Evolutionary conservation across 352 stramenopile genomes (phyloP).

Genomic region (Phytopythium aichiense): DNA sequence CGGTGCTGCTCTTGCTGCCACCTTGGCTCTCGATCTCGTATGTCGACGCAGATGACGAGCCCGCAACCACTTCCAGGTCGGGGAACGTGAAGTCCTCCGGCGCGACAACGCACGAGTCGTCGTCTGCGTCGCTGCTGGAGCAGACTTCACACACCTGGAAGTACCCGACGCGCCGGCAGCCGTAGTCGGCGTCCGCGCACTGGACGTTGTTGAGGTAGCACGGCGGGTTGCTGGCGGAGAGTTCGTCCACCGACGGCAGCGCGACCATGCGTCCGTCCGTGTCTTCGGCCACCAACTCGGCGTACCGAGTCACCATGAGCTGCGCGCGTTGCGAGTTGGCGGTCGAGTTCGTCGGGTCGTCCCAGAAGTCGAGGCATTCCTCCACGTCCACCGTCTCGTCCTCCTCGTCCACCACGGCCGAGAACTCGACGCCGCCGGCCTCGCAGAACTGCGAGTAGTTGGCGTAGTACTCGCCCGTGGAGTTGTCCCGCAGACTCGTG

Average conservation of each 20-base stretch:
- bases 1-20: neutral
- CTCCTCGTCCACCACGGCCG: constrained; percentile 25
- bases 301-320: constrained; percentile 48
- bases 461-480: constrained; percentile 29
- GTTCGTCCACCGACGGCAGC: constrained; percentile 34
- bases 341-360: constrained; percentile 39
- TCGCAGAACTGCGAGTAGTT: constrained; percentile 74
- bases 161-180: constrained; percentile 58
- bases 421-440: constrained; percentile 58
- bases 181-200: constrained; percentile 39
- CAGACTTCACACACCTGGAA: constrained; percentile 59
- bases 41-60: neutral
- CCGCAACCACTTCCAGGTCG: neutral
- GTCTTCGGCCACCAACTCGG: constrained; percentile 16
- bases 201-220: constrained; percentile 62
- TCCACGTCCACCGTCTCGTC: constrained; percentile 3
- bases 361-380: constrained; percentile 55
- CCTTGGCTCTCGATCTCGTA: neutral
- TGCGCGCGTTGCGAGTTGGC: constrained; percentile 38
- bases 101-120: constrained; percentile 14
- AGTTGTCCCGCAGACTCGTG: constrained; percentile 41
- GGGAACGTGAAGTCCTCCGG: constrained; percentile 4
- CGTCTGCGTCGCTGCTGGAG: constrained; percentile 9
- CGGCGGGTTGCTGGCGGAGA: constrained; percentile 43
- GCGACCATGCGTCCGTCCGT: constrained; percentile 34